These are phyloP conservation scores for Linanthus parryae DNA, from an alignment of 148 eudicot species.

Conservation along the genomic window DNA sequence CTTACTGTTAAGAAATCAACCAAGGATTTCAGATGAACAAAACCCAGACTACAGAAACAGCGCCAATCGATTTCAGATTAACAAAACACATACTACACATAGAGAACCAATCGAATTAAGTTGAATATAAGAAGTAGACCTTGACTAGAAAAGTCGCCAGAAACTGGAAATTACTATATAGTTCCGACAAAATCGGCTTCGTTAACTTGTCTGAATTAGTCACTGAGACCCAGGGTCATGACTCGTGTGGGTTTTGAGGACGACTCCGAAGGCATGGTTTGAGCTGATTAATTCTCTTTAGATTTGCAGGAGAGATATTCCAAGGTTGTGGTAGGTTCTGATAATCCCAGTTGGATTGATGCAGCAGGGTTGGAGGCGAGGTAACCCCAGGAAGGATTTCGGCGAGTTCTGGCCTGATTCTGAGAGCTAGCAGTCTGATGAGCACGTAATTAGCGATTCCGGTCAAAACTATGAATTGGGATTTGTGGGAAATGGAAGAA, in stretches of 20 bases:
- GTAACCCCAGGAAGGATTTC: slow-evolving; percentile 12
- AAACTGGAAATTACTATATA: slow-evolving; percentile 21
- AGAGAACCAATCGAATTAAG: too few species aligned
- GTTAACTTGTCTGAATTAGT: slow-evolving; percentile 10
- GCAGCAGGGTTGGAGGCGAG: slow-evolving; percentile 41
- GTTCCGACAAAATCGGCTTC: slow-evolving; percentile 8
- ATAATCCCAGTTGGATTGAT: slow-evolving; percentile 78
- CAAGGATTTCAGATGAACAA: too few species aligned
- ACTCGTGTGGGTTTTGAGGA: slow-evolving; percentile 19
- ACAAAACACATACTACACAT: too few species aligned
- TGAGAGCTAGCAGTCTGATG: slow-evolving; percentile 32
- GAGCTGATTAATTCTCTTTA: slow-evolving; percentile 60
- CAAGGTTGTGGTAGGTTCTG: slow-evolving; percentile 15
- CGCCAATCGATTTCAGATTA: too few species aligned
- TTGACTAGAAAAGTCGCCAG: too few species aligned
- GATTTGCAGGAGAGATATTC: slow-evolving; percentile 20
- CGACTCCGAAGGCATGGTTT: slow-evolving; percentile 37
- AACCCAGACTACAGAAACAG: too few species aligned
- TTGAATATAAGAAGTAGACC: too few species aligned
- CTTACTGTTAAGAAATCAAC: too few species aligned
- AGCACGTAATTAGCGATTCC: slow-evolving; percentile 11
- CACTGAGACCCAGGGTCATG: slow-evolving; percentile 2
- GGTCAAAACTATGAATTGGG: slow-evolving; percentile 21
- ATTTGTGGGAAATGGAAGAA: slow-evolving; percentile 4
- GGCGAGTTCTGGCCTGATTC: slow-evolving; percentile 50